These are phyloP conservation scores for Sclerotiophoma versabilis DNA, from an alignment of 2,329 filamentous ascomycete genomes.

Conservation along the genomic window DNA sequence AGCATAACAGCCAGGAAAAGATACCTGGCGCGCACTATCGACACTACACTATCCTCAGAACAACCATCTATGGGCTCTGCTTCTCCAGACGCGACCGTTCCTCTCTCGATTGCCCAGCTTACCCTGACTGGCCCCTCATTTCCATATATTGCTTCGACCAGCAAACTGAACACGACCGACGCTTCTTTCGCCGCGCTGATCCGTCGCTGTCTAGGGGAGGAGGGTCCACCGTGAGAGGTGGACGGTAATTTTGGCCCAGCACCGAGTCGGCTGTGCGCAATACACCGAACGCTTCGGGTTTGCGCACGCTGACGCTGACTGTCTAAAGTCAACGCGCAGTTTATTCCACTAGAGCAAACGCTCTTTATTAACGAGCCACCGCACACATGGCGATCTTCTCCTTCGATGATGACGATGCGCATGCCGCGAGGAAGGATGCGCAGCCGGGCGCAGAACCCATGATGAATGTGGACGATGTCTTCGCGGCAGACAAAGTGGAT, in stretches of 20 bases:
- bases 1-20: constrained; percentile 35
- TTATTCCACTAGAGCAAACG: constrained; percentile 15
- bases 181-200: constrained; percentile 57
- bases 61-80: constrained; percentile 56
- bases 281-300: constrained; percentile 15
- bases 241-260: constrained; percentile 54
- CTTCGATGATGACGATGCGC: constrained; percentile 45
- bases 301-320: constrained; percentile 35
- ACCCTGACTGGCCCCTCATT: constrained; percentile 45
- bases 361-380: constrained; percentile 17
- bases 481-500: constrained; percentile 33
- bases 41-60: constrained; percentile 31
- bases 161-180: constrained; percentile 51
- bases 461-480: constrained; percentile 25
- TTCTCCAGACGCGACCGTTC: constrained; percentile 43
- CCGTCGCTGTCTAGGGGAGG: constrained; percentile 54
- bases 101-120: constrained; percentile 39
- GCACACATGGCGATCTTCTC: constrained; percentile 43
- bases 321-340: constrained; percentile 27
- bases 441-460: constrained; percentile 15
- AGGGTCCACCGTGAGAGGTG: constrained; percentile 62
- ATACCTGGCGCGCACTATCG: constrained; percentile 39
- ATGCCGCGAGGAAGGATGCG: constrained; percentile 26
- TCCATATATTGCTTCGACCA: constrained; percentile 44
- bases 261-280: constrained; percentile 36